Percentiles rank a stretch among this genome's conserved stretches.
These are phyloP conservation scores for Heliocybe sulcata DNA, from an alignment of 1,284 basidiomycete species.

Conservation along the genomic window DNA sequence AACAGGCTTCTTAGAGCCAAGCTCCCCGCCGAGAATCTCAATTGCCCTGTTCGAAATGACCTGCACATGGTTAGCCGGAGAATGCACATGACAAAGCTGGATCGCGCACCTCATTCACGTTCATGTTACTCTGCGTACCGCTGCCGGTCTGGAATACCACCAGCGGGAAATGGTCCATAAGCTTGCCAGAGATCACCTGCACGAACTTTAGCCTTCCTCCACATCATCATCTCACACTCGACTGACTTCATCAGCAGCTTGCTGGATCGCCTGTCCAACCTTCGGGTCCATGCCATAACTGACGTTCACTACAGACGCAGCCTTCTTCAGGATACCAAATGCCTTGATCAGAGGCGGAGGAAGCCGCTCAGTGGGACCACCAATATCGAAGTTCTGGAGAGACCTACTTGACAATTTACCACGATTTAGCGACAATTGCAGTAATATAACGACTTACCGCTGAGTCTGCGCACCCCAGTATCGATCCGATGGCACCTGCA, in stretches of 20 bases:
- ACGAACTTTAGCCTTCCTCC: conserved; percentile 1
- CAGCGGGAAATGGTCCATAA: conserved; percentile 93
- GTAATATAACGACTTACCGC: conserved; percentile 40
- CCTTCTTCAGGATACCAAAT: conserved; percentile 97
- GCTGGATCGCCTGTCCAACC: conserved; percentile 84
- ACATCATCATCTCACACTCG: conserved; percentile 14
- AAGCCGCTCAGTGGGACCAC: conserved; percentile 88
- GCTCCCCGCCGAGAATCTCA: conserved; percentile 91
- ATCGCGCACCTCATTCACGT: conserved; percentile 81
- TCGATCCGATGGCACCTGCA: conserved; percentile 89
- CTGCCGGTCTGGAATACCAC: conserved; percentile 99
- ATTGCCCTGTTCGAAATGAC: conserved; percentile 99
- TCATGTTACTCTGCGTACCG: conserved; percentile 99
- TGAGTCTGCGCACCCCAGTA: conserved; percentile 99
- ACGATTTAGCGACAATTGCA: neutral
- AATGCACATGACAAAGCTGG: neutral
- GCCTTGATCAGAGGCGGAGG: conserved; percentile 95
- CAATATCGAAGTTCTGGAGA: conserved; percentile 98
- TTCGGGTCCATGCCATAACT: conserved; percentile 89
- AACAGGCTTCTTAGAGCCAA: conserved; percentile 95
- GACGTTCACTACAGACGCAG: conserved; percentile 89
- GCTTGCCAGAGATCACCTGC: conserved; percentile 92
- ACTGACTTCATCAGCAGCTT: conserved; percentile 87
- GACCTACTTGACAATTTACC: conserved; percentile 43
- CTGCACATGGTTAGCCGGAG: conserved; percentile 28